A percentile compares a stretch with the other conserved stretches of the same genome.
These are phyloP conservation scores for Basipetospora chlamydospora DNA, from an alignment of 2,329 filamentous ascomycete species.

Conservation along the genomic window DNA sequence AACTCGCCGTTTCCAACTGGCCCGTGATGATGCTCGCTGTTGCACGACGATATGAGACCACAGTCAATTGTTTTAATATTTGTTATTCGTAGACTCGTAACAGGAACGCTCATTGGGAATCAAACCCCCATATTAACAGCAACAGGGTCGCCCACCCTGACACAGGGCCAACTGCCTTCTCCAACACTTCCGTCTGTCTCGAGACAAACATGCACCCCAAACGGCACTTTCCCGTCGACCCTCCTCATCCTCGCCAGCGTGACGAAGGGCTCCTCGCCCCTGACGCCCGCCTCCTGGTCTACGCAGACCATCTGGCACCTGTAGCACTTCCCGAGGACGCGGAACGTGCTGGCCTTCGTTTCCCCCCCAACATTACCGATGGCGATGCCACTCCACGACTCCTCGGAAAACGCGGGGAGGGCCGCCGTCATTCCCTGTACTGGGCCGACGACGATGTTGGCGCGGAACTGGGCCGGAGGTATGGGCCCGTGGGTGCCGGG, in stretches of 20 bases:
- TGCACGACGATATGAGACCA: too few relatives aligned
- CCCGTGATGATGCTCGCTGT: too few relatives aligned
- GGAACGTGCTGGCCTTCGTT: slow-evolving; percentile 50
- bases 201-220: slow-evolving; percentile 64
- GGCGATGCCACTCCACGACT: slow-evolving; percentile 23
- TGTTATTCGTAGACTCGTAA: too few relatives aligned
- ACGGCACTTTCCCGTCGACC: slow-evolving; percentile 72
- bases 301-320: slow-evolving; percentile 95
- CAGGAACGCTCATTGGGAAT: too few relatives aligned
- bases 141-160: slow-evolving; percentile 1
- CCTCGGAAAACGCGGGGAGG: slow-evolving; percentile 58
- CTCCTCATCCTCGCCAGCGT: slow-evolving; percentile 79
- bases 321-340: slow-evolving; percentile 69
- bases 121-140: neutral
- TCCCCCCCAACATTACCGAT: slow-evolving; percentile 44
- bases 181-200: neutral
- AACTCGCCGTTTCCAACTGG: neutral
- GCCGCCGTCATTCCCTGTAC: slow-evolving; percentile 20
- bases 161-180: neutral
- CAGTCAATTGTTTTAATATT: too few relatives aligned
- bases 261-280: slow-evolving; percentile 72
- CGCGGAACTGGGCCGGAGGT: slow-evolving; percentile 64
- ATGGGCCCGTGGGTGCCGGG: slow-evolving; percentile 48
- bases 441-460: slow-evolving; percentile 68
- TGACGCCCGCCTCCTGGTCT: slow-evolving; percentile 66